phyloP scores from a whole-genome alignment of 75 land plant genomes.

The Picea glauca region DNA sequence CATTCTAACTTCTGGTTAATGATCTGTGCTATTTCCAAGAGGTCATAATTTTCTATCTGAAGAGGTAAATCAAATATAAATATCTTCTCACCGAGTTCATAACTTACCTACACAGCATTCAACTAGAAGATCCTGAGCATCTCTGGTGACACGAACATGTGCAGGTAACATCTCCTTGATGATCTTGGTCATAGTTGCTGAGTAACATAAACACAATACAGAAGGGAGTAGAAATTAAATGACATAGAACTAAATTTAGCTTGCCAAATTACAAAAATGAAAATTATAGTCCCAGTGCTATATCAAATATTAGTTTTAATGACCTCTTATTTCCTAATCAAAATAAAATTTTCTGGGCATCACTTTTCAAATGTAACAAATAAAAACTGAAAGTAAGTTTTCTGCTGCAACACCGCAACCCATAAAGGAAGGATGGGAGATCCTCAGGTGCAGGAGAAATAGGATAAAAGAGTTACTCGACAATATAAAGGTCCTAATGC shows the following conservation, averaged over 20 bases:
- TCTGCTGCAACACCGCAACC: background rate
- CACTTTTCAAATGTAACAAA: background rate
- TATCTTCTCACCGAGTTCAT: background rate
- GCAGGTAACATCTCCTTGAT: constrained; percentile 51
- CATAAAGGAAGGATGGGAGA: background rate
- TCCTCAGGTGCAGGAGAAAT: background rate
- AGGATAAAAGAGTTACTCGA: background rate
- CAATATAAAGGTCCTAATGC: background rate
- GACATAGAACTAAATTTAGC: background rate
- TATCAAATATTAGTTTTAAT: background rate
- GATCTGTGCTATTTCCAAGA: background rate
- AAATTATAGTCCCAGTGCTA: background rate
- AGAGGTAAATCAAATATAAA: background rate
- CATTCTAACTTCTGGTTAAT: background rate
- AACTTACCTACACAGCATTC: constrained; percentile 50
- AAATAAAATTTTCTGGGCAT: background rate
- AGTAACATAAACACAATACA: too few relatives aligned
- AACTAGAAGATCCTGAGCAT: constrained; percentile 41
- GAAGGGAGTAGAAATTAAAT: too few relatives aligned
- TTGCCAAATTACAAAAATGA: background rate
- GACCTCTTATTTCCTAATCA: background rate
- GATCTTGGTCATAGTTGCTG: constrained; percentile 51
- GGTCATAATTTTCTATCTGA: background rate
- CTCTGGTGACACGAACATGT: constrained; percentile 41
- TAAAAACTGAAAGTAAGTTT: background rate